Evolutionary conservation across 495 filamentous ascomycete genomes (phyloP), one percentile per base, ranked within the genome.

Genomic region (Pseudoneurospora amorphoporcata): DNA sequence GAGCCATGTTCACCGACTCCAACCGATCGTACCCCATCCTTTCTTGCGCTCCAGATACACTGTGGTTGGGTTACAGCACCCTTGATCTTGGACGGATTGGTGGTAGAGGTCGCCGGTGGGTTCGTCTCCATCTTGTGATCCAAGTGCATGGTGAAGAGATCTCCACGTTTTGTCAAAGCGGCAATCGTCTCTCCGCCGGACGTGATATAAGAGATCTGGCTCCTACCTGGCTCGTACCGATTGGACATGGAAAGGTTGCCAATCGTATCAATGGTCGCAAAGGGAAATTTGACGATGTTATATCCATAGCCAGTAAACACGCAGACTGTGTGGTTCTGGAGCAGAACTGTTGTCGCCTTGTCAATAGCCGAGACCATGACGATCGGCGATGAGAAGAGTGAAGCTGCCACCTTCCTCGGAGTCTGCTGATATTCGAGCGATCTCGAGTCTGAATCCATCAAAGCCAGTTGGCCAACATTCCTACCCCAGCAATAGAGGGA

Each of bases 251-350:
- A 88, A 75, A 90, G 89, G 69, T 88, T 89, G 70, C 87, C 87
- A 19, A 95, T 90, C 17, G 87, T 87, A 77, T 91, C 92, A 35
- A 87, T 84, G 68, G 92, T 91, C 42, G 82, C 77, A 29, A 92
- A 83, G 0, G 94, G 92, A 74, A 98, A 95, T 19, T 87, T 88
- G 17, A 99, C 84, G 69, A 91, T 93, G 14, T 92, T 91, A 77
- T 97, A 98, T 3, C 94, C 95, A 77, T 95, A 97, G 68, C 94
- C 94, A 0, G 92, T 94, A 77, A 99, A 95, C 1, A 99, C 90
- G 84, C 91, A 97, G 39, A 98, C 93, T 42, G 94, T 92, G 75
- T 92, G 89, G 76, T 92, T 96, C 69, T 92, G 90, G 4, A 99
- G 88, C 43, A 99, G 82, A 72, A 94, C 89, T 8, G 91, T 88